phyloP scores from a whole-genome alignment of 129 eudicot genomes.

The sunflower (Helianthus annuus) region HanXRQr2.0-SUNRISE NC_035440.2:57836519-57837018 shows the following conservation, averaged over 20 bases:
- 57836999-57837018: constrained; percentile 71
- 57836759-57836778: constrained; percentile 57
- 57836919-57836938: constrained; percentile 87
- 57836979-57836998: constrained; percentile 55
- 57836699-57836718: constrained; percentile 64
- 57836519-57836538: constrained; percentile 26
- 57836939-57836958: constrained; percentile 59
- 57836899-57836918: constrained; percentile 99
- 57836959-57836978: constrained; percentile 62
- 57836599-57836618: constrained; percentile 20
- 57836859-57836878: constrained; percentile 59
- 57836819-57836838: constrained; percentile 23
- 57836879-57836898: constrained; percentile 92
- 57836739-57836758: constrained; percentile 63
- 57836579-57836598: constrained; percentile 27
- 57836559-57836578: constrained; percentile 29
- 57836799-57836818: constrained; percentile 85
- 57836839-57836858: constrained; percentile 65
- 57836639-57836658: constrained; percentile 90
- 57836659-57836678: constrained; percentile 92
- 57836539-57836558: constrained; percentile 21
- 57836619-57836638: constrained; percentile 59
- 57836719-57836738: constrained; percentile 65
- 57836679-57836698: constrained; percentile 55
- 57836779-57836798: constrained; percentile 71